Percentiles rank a stretch among this genome's conserved stretches.
phyloP scores from a whole-genome alignment of 371 early-diverging fungal genomes.

The Choanephora cucurbitarum region DNA sequence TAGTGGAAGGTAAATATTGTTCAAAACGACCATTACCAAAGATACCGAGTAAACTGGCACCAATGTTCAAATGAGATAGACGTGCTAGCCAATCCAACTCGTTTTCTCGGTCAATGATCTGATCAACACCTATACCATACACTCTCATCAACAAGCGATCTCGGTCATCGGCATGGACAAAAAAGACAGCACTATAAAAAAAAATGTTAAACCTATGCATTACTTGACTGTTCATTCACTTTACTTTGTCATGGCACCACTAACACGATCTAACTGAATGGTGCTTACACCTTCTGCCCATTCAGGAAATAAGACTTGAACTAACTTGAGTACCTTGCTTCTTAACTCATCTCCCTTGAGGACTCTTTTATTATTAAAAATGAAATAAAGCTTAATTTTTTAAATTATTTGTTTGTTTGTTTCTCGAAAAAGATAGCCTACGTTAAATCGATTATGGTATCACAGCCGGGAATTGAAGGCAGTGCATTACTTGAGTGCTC shows the following conservation, averaged over 20 bases:
- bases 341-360: conserved; percentile 28
- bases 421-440: conserved; percentile 6
- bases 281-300: conserved; percentile 43
- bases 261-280: conserved; percentile 57
- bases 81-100: conserved; percentile 81
- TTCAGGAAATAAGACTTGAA: conserved; percentile 38
- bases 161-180: conserved; percentile 52
- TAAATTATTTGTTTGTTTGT: background rate
- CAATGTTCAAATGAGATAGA: conserved; percentile 68
- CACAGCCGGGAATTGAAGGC: conserved; percentile 26
- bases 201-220: background rate
- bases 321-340: conserved; percentile 20
- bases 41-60: conserved; percentile 76
- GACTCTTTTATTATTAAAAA: conserved; percentile 15
- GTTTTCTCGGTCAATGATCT: conserved; percentile 74
- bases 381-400: background rate
- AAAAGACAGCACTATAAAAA: conserved; percentile 63
- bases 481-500: conserved; percentile 2
- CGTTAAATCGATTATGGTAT: conserved; percentile 26
- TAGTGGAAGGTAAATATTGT: conserved; percentile 77
- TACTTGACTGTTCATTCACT: too few species aligned
- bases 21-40: conserved; percentile 91
- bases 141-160: conserved; percentile 71
- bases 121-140: conserved; percentile 82
- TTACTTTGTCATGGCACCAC: conserved; percentile 83